phyloP scores from a whole-genome alignment of 2,329 filamentous ascomycete species.

The Paecilomyces fulvus region DNA sequence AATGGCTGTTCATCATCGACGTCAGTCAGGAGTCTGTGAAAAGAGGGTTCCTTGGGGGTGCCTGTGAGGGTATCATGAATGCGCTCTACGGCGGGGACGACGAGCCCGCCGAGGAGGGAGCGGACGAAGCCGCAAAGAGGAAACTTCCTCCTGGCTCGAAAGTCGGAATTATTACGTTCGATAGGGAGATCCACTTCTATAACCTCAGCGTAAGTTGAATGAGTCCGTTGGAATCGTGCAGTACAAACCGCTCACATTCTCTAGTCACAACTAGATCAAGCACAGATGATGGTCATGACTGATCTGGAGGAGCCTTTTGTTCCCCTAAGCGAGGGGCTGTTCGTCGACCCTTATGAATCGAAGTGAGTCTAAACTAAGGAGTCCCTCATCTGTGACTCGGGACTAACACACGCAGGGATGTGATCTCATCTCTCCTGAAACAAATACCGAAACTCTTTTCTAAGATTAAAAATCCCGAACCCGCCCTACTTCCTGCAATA shows the following conservation, averaged over 20 bases:
- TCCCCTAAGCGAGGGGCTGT: conserved; percentile 80
- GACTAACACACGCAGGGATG: conserved; percentile 40
- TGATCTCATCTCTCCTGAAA: conserved; percentile 80
- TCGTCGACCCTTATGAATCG: conserved; percentile 88
- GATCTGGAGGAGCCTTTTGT: conserved; percentile 96
- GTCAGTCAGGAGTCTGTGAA: conserved; percentile 86
- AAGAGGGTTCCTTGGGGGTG: conserved; percentile 80
- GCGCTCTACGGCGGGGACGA: conserved; percentile 68
- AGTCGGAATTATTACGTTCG: conserved; percentile 90
- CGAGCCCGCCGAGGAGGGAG: conserved; percentile 46
- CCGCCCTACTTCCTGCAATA: conserved; percentile 74
- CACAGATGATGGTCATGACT: conserved; percentile 98
- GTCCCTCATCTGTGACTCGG: not conserved
- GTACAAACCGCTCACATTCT: conserved; percentile 16
- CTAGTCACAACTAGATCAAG: conserved; percentile 66
- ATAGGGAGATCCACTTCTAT: conserved; percentile 97
- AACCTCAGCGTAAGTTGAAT: conserved; percentile 64
- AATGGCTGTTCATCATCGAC: conserved; percentile 87
- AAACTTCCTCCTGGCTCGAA: conserved; percentile 69
- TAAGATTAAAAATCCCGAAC: conserved; percentile 80
- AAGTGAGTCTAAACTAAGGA: conserved; percentile 44
- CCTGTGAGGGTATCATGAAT: conserved; percentile 78
- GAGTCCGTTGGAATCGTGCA: conserved; percentile 1
- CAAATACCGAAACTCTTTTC: conserved; percentile 81
- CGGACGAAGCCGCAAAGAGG: conserved; percentile 43